Percentiles rank a stretch among this genome's conserved stretches.
These are phyloP conservation scores for Nelumbo lutea DNA, from an alignment of 164 flowering plant species.

Conservation along the genomic window DNA sequence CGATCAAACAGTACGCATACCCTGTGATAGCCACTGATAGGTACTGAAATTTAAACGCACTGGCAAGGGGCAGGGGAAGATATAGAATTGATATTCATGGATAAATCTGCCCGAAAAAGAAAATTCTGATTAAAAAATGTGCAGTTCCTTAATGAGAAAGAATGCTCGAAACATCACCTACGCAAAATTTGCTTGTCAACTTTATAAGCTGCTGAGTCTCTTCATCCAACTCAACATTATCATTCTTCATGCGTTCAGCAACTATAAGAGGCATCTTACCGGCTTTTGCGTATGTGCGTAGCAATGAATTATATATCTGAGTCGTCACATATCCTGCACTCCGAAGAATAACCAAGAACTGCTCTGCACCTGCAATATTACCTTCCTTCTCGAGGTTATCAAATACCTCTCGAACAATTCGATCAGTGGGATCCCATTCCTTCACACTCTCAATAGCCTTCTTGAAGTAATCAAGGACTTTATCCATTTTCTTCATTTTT, in stretches of 20 bases:
- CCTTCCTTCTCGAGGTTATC: constrained; percentile 48
- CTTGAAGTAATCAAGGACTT: constrained; percentile 50
- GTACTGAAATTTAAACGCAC: too few relatives aligned
- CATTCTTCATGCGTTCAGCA: constrained; percentile 79
- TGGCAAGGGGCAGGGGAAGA: too few relatives aligned
- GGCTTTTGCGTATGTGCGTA: constrained; percentile 66
- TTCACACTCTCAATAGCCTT: constrained; percentile 61
- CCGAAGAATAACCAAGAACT: constrained; percentile 48
- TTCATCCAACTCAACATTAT: constrained; percentile 54
- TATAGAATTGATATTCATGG: too few relatives aligned
- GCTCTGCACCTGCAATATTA: constrained; percentile 55
- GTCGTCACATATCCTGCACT: constrained; percentile 62
- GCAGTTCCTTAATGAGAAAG: constrained; percentile 12
- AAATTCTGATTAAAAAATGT: neutral
- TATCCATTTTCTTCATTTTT: constrained; percentile 37
- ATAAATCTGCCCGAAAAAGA: too few relatives aligned
- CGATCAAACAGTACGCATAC: too few relatives aligned
- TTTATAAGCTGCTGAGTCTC: constrained; percentile 57
- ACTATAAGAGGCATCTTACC: constrained; percentile 81
- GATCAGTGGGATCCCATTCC: constrained; percentile 56
- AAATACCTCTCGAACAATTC: constrained; percentile 38
- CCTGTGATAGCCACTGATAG: too few relatives aligned
- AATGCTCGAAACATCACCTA: constrained; percentile 44
- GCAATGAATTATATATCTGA: constrained; percentile 59
- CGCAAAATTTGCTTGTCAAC: constrained; percentile 61